Evolutionary conservation across 1,284 basidiomycete species (phyloP).

Genomic region (Peniophora sp.): DNA sequence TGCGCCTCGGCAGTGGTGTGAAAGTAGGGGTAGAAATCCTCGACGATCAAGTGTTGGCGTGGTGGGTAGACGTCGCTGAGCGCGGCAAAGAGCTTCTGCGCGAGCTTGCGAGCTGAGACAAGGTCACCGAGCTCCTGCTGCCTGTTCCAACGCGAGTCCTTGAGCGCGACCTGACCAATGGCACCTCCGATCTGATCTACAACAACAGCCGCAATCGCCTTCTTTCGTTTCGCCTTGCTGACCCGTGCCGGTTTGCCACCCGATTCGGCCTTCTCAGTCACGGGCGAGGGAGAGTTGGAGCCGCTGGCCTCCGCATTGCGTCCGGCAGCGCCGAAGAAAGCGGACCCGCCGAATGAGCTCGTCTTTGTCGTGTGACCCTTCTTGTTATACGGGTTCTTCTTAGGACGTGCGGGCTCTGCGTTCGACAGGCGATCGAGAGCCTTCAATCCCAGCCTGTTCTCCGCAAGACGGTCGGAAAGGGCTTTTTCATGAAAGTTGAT

Average conservation of each 20-base stretch:
- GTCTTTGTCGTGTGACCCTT: constrained; percentile 23
- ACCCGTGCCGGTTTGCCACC: constrained; percentile 14
- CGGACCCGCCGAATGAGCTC: constrained; percentile 22
- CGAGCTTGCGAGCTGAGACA: constrained; percentile 65
- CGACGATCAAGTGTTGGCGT: constrained; percentile 53
- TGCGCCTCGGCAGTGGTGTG: constrained; percentile 62
- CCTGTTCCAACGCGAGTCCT: constrained; percentile 55
- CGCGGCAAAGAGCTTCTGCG: constrained; percentile 65
- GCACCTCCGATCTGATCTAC: constrained; percentile 66
- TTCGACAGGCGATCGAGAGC: constrained; percentile 65
- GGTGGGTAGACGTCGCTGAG: constrained; percentile 55
- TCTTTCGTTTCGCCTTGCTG: constrained; percentile 36
- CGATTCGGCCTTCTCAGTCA: constrained; percentile 10
- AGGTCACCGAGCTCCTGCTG: constrained; percentile 48
- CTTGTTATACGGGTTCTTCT: constrained; percentile 24
- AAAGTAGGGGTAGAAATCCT: constrained; percentile 78
- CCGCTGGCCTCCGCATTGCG: constrained; percentile 1
- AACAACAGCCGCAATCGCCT: constrained; percentile 53
- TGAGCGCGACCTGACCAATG: constrained; percentile 65
- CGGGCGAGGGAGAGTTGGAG: constrained; percentile 3
- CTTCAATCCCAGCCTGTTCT: constrained; percentile 61
- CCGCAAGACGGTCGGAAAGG: constrained; percentile 60
- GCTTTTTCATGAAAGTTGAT: constrained; percentile 73
- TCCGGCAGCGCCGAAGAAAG: constrained; percentile 14
- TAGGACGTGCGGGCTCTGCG: constrained; percentile 36